Evolutionary conservation across 73 alveolate genomes (phyloP).

Genomic region (Paramecium caudatum): DNA sequence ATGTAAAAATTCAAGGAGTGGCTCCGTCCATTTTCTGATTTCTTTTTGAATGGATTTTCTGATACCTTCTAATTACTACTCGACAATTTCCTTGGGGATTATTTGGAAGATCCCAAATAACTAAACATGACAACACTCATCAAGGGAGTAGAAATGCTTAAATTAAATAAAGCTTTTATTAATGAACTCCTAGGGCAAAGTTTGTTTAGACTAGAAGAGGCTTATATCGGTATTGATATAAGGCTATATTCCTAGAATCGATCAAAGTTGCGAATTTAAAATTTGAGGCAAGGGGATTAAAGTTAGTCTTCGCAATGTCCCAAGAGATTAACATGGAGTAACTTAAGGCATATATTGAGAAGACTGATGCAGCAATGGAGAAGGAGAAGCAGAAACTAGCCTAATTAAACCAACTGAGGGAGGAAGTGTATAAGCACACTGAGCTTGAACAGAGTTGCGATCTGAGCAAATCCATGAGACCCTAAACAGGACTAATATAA

Average conservation of each 20-base stretch:
- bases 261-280: slow-evolving; percentile 30
- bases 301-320: background rate
- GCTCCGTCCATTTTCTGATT: background rate
- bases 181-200: slow-evolving; percentile 30
- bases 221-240: slow-evolving; percentile 24
- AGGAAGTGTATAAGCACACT: slow-evolving; percentile 26
- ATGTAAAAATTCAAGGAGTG: slow-evolving; percentile 37
- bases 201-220: slow-evolving; percentile 41
- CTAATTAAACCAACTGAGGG: background rate
- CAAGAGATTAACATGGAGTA: background rate
- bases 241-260: background rate
- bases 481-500: slow-evolving; percentile 5
- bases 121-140: background rate
- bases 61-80: slow-evolving; percentile 18
- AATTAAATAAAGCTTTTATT: slow-evolving; percentile 26
- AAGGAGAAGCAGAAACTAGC: background rate
- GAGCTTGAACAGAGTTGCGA: slow-evolving; percentile 35
- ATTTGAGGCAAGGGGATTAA: slow-evolving; percentile 10
- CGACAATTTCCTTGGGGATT: slow-evolving; percentile 54
- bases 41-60: slow-evolving; percentile 32
- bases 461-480: background rate
- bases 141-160: slow-evolving; percentile 16
- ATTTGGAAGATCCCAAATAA: slow-evolving; percentile 56
- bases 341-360: background rate
- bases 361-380: background rate